Evolutionary conservation across 352 stramenopile species (phyloP).

Genomic region (Pseudoperonospora humuli): DNA sequence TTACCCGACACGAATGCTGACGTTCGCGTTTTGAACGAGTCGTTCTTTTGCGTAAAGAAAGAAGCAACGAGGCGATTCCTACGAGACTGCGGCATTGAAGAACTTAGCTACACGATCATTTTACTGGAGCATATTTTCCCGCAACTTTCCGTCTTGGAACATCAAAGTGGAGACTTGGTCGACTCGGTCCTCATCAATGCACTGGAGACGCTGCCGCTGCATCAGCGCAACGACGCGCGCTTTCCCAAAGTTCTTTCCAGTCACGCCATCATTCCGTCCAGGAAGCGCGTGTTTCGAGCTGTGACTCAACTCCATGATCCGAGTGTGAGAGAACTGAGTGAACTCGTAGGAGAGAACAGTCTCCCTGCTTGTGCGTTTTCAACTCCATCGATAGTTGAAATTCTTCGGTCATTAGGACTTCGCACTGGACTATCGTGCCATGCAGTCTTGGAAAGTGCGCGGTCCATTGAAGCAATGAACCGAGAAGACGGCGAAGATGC

Average conservation of each 20-base stretch:
- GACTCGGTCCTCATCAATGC: constrained; percentile 43
- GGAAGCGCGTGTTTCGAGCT: constrained; percentile 38
- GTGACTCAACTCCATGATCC: constrained; percentile 64
- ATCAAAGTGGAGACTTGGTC: constrained; percentile 26
- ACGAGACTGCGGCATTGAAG: constrained; percentile 37
- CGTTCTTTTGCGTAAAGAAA: constrained; percentile 38
- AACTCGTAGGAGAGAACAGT: constrained; percentile 58
- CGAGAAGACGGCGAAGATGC: constrained; percentile 10
- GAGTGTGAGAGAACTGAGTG: constrained; percentile 50
- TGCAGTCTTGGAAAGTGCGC: constrained; percentile 61
- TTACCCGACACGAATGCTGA: constrained; percentile 39
- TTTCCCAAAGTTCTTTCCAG: constrained; percentile 44
- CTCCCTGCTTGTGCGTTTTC: constrained; percentile 49
- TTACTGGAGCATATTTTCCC: constrained; percentile 61
- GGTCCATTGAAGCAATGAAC: constrained; percentile 49
- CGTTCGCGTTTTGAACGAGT: constrained; percentile 34
- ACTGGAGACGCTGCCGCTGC: constrained; percentile 39
- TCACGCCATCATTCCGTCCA: constrained; percentile 44
- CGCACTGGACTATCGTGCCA: constrained; percentile 56
- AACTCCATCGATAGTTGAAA: constrained; percentile 34
- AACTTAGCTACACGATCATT: constrained; percentile 48
- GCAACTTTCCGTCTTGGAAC: constrained; percentile 28
- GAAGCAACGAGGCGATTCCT: constrained; percentile 38
- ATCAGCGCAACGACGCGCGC: constrained; percentile 37
- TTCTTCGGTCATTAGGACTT: constrained; percentile 48